A percentile compares a stretch with the other conserved stretches of the same genome.
Conservation (phyloP, 306 rosid genomes). For the Prunus fruticosa region DNA sequence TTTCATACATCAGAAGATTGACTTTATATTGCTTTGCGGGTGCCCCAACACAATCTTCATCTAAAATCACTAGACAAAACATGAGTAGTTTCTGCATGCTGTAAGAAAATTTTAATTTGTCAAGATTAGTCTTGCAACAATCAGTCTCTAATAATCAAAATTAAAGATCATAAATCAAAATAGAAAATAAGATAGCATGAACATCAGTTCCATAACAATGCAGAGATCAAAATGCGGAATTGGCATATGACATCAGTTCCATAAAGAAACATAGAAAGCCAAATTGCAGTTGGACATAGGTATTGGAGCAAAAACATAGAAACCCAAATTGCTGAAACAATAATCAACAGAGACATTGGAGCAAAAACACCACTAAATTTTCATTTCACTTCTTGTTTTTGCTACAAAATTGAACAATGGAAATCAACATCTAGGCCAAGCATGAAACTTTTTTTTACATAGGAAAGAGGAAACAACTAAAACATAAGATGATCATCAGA, state of each 20-base stretch:
- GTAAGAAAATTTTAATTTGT: no score
- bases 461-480: neutral
- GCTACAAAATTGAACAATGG: neutral
- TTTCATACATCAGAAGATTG: no score
- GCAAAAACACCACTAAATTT: neutral
- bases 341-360: neutral
- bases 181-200: no score
- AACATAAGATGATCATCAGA: neutral
- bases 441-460: neutral
- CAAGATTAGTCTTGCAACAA: no score
- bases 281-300: no score
- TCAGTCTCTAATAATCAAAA: no score
- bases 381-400: neutral
- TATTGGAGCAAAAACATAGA: neutral
- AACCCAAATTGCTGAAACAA: neutral
- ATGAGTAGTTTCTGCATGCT: neutral
- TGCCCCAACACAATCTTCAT: conserved; percentile 62
- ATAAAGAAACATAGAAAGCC: no score
- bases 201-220: no score
- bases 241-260: no score
- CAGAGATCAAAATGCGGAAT: no score
- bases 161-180: no score
- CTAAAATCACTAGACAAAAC: conserved; percentile 29
- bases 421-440: neutral
- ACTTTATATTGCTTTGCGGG: conserved; percentile 45